phyloP scores from a whole-genome alignment of 2,329 filamentous ascomycete genomes.

The Xylariaceae sp. region DNA sequence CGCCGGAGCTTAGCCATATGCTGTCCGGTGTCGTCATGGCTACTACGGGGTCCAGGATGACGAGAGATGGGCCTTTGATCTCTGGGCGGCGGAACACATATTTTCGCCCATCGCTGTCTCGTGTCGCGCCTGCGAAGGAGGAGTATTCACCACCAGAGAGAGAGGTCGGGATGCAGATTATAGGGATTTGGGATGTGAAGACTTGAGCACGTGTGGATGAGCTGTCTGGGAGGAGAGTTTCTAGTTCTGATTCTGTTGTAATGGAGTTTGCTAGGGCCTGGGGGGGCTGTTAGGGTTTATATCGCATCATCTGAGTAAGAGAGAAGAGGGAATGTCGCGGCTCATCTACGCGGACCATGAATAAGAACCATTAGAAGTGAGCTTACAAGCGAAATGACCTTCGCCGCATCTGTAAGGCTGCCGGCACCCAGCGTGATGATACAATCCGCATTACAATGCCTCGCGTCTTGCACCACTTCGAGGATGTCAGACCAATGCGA shows the following conservation, averaged over 20 bases:
- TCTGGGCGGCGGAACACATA: slow-evolving; percentile 28
- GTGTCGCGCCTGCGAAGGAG: slow-evolving; percentile 28
- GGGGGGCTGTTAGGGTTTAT: background rate
- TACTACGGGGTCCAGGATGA: slow-evolving; percentile 54
- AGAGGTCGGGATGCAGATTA: slow-evolving; percentile 34
- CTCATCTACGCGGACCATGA: background rate
- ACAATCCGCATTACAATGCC: slow-evolving; percentile 39
- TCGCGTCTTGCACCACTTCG: slow-evolving; percentile 40
- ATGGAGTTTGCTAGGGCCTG: slow-evolving; percentile 45
- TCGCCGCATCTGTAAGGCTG: slow-evolving; percentile 53
- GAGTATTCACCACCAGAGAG: slow-evolving; percentile 36
- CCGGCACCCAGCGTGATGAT: slow-evolving; percentile 53
- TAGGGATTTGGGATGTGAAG: slow-evolving; percentile 16
- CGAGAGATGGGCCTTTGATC: slow-evolving; percentile 42
- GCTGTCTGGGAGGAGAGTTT: slow-evolving; percentile 29
- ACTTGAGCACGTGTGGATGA: slow-evolving; percentile 20
- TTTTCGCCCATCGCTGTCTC: slow-evolving; percentile 27
- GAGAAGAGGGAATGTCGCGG: background rate
- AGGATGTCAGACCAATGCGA: slow-evolving; percentile 51
- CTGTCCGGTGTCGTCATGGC: slow-evolving; percentile 46
- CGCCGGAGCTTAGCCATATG: slow-evolving; percentile 55
- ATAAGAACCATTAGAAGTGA: background rate
- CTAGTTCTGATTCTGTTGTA: slow-evolving; percentile 35
- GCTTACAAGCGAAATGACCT: slow-evolving; percentile 42
- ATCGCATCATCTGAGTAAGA: too few species aligned